These are phyloP conservation scores for Candida sonorensis DNA, from an alignment of 805 yeast genomes.

Conservation along the genomic window DNA sequence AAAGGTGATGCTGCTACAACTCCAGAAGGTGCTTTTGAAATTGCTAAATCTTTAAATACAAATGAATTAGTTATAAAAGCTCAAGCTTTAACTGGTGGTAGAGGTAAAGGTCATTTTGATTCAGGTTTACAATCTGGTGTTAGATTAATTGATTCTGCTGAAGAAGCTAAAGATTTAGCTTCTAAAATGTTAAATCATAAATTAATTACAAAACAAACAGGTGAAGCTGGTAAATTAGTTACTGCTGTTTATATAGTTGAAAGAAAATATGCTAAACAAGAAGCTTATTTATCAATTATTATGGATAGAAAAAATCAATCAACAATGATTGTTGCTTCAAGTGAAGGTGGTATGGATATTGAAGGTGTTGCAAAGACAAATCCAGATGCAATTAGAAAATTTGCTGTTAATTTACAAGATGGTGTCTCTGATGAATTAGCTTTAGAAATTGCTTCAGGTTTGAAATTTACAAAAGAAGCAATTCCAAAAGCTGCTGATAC, in stretches of 20 bases:
- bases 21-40: constrained; percentile 78
- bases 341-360: constrained; percentile 99
- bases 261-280: constrained; percentile 89
- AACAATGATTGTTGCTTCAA: constrained; percentile 91
- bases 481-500: constrained; percentile 82
- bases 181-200: constrained; percentile 87
- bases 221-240: constrained; percentile 94
- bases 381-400: constrained; percentile 89
- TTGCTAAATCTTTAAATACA: constrained; percentile 69
- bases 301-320: constrained; percentile 89
- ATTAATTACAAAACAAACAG: constrained; percentile 96
- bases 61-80: constrained; percentile 93
- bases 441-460: constrained; percentile 61
- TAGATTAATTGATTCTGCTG: constrained; percentile 75
- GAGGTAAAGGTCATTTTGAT: constrained; percentile 98
- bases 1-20: constrained; percentile 87
- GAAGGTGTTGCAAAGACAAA: constrained; percentile 93
- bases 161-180: constrained; percentile 82
- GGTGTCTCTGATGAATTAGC: constrained; percentile 83
- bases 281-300: constrained; percentile 90
- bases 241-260: constrained; percentile 94
- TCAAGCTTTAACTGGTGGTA: constrained; percentile 98
- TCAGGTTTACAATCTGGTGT: constrained; percentile 96
- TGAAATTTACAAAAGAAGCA: constrained; percentile 78
- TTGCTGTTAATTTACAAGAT: constrained; percentile 63